Evolutionary conservation across 2,329 filamentous ascomycete species (phyloP), one percentile per base, ranked within the genome.

Genomic region (Endoconidiophora laricicola): DNA sequence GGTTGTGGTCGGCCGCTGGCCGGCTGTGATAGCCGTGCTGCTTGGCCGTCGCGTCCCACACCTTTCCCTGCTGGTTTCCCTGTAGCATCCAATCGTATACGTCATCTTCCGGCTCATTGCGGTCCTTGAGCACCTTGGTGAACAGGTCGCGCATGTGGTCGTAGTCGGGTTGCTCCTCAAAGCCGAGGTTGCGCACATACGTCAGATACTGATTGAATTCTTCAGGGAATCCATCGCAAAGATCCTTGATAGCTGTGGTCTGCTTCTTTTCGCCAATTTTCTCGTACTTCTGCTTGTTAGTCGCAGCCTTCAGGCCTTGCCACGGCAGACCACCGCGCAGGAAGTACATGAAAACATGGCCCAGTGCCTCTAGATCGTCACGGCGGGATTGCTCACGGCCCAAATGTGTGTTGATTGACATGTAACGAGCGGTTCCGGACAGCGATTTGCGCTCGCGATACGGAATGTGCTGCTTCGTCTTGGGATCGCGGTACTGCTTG

Each of bases 261-360:
- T 96, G 91, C 73, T 98, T 98, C 82, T 98, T 96, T 73, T 98
- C 90, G 43, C 91, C 91, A 66, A 98, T 98, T 76, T 96, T 96
- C 70, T 98, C 91, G 64, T 98, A 98, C 70, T 98, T 98, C 65
- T 98, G 91, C 78, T 98, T 82, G 66, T 83, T 83, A 44, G 79
- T 83, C 26, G 78, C 79, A 63, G 79, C 79, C 68, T 83, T 83
- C 55, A 84, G 68, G 7, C 79, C 79, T 62, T 84, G 79, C 79
- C 80, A 84, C 36, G 80, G 79, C 49, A 83, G 69, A 6, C 77
- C 78, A 44, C 80, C 80, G n/a, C 79, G 72, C 42, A 83, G 65
- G 64, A 84, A 83, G 65, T 84, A 84, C 71, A 84, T 78, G 63
- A 83, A 83, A 39, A 84, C 79, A 60, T 84, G 80, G 18, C 80